Evolutionary conservation across 2,329 filamentous ascomycete species (phyloP), one percentile per base, ranked within the genome.

Genomic region (Calonectria hawksworthii): DNA sequence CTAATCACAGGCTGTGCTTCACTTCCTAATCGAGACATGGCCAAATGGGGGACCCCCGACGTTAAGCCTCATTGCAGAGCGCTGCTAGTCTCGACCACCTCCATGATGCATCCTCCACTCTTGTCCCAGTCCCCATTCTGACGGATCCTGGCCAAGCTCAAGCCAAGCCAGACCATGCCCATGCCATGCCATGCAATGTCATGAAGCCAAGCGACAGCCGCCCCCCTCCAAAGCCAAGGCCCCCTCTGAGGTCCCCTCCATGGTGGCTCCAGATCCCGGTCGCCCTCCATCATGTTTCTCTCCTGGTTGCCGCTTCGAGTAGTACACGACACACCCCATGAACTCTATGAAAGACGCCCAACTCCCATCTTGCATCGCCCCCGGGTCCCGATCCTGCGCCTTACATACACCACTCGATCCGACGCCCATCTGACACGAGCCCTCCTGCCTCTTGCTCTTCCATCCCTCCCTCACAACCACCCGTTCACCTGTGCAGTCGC

Each of bases 341-440:
- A 75, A 71, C 74, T 74, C 68, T 78, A 79, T 81, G 79, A 81
- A 80, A 80, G 78, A 70, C 74, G 68, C 73, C 74, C 79, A 75
- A 67, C 50, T 66, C 72, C 72, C 72, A 66, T 51, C 72, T 74
- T 32, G n/a, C 72, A n/a, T 41, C 66, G 51, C 59, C 44, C 59
- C 75, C 79, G 72, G 71, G 72, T 74, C 65, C 52, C 61, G 59
- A 50, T 63, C 67, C 67, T 51, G 52, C n/a, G 38, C 51, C 18
- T 47, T 54, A 44, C 70, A 72, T 68, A 51, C 63, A 75, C 72
- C 70, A 32, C 47, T 54, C 47, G 50, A 34, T 65, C 59, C 47
- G 47, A 59, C 59, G 56, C 64, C 59, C 47, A 54, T 52, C 68
- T 51, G 52, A 32, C 32, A 23, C 41, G 23, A 23, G 41, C 36